These are phyloP conservation scores for Exophiala sideris DNA, from an alignment of 2,329 filamentous ascomycete genomes.

Conservation along the genomic window DNA sequence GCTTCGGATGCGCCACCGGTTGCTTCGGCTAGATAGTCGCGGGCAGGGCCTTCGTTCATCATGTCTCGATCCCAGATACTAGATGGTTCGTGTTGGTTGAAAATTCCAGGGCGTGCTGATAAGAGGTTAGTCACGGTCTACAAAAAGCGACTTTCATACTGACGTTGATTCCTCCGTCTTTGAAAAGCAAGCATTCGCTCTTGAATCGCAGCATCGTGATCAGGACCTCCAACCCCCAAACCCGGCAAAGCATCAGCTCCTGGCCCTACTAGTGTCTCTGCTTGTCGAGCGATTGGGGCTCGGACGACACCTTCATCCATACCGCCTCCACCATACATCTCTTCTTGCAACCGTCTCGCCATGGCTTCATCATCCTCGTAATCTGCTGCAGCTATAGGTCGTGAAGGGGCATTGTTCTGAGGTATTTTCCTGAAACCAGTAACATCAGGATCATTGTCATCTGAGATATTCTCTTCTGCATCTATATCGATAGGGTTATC, in stretches of 20 bases:
- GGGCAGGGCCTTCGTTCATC: conserved; percentile 46
- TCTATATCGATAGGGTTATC: conserved; percentile 63
- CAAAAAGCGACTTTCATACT: conserved; percentile 1
- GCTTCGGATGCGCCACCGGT: conserved; percentile 64
- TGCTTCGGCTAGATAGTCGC: conserved; percentile 54
- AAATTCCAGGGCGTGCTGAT: conserved; percentile 54
- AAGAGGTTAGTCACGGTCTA: conserved; percentile 2
- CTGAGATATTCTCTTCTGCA: conserved; percentile 55
- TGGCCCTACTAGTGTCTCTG: conserved; percentile 84
- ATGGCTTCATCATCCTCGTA: conserved; percentile 86
- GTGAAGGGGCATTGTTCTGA: conserved; percentile 31
- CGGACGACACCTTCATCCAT: conserved; percentile 64
- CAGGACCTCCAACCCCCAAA: conserved; percentile 36
- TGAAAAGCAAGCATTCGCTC: conserved; percentile 54
- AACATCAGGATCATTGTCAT: conserved; percentile 42
- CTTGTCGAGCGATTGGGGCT: conserved; percentile 86
- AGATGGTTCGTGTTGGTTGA: conserved; percentile 60
- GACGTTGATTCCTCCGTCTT: conserved; percentile 34
- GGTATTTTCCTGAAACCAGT: conserved; percentile 29
- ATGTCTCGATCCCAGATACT: conserved; percentile 54
- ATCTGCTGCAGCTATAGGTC: conserved; percentile 41
- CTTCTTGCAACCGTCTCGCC: conserved; percentile 85
- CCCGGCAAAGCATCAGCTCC: conserved; percentile 49
- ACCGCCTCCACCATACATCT: conserved; percentile 67
- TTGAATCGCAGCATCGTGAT: conserved; percentile 60